Evolutionary conservation across 2,329 filamentous ascomycete genomes (phyloP).

Genomic region (Aspergillus novofumigatus): DNA sequence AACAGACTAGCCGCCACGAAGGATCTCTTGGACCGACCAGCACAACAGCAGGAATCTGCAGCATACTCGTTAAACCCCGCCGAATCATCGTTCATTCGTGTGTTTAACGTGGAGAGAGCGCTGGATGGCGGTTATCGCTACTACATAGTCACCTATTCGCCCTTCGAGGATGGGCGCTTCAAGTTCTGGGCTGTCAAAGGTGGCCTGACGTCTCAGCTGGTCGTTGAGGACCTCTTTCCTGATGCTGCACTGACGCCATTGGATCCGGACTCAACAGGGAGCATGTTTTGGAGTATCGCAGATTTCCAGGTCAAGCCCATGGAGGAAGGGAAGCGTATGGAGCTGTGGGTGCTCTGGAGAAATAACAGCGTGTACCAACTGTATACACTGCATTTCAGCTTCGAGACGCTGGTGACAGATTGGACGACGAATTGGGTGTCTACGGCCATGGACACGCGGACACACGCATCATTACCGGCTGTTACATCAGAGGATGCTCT

Average conservation of each 20-base stretch:
- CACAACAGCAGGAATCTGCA: slow-evolving; percentile 63
- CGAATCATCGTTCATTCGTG: slow-evolving; percentile 70
- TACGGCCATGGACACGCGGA: slow-evolving; percentile 58
- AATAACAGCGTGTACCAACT: slow-evolving; percentile 76
- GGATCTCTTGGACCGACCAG: slow-evolving; percentile 69
- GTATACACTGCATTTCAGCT: slow-evolving; percentile 67
- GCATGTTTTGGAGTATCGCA: slow-evolving; percentile 73
- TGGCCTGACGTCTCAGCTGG: slow-evolving; percentile 52
- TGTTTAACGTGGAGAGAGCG: slow-evolving; percentile 57
- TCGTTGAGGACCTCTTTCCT: slow-evolving; percentile 69
- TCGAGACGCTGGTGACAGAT: slow-evolving; percentile 57
- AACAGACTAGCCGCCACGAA: slow-evolving; percentile 72
- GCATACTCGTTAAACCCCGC: slow-evolving; percentile 75
- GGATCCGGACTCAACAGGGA: slow-evolving; percentile 57
- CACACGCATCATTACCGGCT: slow-evolving; percentile 51
- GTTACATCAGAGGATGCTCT: slow-evolving; percentile 62
- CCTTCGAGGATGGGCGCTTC: slow-evolving; percentile 82
- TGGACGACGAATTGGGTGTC: slow-evolving; percentile 69
- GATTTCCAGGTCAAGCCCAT: slow-evolving; percentile 64
- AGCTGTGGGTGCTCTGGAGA: slow-evolving; percentile 77
- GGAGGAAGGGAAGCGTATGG: slow-evolving; percentile 52
- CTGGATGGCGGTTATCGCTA: slow-evolving; percentile 48
- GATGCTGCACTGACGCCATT: slow-evolving; percentile 61
- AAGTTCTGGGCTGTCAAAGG: slow-evolving; percentile 83
- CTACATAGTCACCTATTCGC: slow-evolving; percentile 77